Base-by-base conservation (phyloP, 2,329 filamentous ascomycete species). In the Aspergillus brunneoviolaceus region DNA sequence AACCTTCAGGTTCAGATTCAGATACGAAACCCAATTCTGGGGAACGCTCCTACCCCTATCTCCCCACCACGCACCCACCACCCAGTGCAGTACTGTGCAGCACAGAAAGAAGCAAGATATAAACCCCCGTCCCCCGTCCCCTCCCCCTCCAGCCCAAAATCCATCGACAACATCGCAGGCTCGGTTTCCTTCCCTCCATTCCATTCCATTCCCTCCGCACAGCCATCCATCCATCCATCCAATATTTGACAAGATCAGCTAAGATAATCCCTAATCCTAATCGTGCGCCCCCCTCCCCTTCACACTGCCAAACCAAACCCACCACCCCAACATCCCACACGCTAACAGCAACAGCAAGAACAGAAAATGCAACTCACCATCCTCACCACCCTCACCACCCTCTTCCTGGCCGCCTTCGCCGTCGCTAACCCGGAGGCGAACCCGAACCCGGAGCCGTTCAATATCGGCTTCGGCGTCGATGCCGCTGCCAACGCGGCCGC, bases 321-420 rank as follows among this genome's bases (percentile, higher is more conserved):
- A 19, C 19, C 51, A 21, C 21, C 21, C 21, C 21, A 21, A 21
- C 21, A 21, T 21, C 21, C 21, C 1, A 21, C 21, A 21, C 2
- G 2, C 21, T 21, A 21, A 21, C 21, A 21, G 21, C 21, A 21
- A 45, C 12, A 25, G 2, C 16, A 53, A 4, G 19, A 19, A 21
- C 11, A 33, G 29, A 53, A 35, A 55, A 55, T 55, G 53, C 47
- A 55, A 4, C 27, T 55, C 53, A 33, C 48, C 29, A 7, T 49
- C 19, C 42, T 55, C 42, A 33, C 53, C 39, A 35, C 39, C n/a
- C n/a, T 49, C 27, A 33, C 53, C n/a, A 19, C 48, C 45, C 53
- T 55, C 42, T 23, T 55, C 53, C 53, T 55, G 10, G 42, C 53
- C 14, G 53, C 42, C 39, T 49, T 55, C 45, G 53, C 45, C 42